A percentile compares a stretch with the other conserved stretches of the same genome.
Conservation (phyloP, 139 green algal species). For the Asterochloris sp. region DNA sequence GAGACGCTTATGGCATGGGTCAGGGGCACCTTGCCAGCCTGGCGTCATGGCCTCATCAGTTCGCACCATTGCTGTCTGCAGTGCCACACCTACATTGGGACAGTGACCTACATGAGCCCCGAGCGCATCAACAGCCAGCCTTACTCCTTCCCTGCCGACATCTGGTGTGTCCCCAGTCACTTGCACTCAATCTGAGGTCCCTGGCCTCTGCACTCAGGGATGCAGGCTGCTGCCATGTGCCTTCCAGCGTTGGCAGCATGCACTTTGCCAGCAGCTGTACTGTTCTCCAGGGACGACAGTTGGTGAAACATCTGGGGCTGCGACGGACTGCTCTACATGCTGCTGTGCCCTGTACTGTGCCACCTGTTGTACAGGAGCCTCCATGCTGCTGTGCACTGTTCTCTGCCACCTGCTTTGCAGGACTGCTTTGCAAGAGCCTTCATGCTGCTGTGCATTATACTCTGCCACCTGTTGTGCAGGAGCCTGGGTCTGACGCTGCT, state of each 20-base stretch:
- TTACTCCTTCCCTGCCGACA: slow-evolving; percentile 81
- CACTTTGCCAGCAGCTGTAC: background rate
- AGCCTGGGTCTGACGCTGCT: slow-evolving; percentile 83
- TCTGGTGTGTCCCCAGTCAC: slow-evolving; percentile 56
- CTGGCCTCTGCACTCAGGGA: background rate
- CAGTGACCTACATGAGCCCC: slow-evolving; percentile 97
- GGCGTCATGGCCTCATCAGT: background rate
- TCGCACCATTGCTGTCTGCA: slow-evolving; percentile 18
- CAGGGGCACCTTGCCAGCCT: too few species aligned
- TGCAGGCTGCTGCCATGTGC: background rate
- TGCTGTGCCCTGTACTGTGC: background rate
- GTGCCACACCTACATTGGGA: slow-evolving; percentile 88
- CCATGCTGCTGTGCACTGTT: background rate
- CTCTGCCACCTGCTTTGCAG: slow-evolving; percentile 15
- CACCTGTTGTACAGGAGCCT: background rate
- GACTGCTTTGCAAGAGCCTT: slow-evolving; percentile 16
- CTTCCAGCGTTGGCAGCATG: background rate
- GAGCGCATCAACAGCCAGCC: slow-evolving; percentile 86
- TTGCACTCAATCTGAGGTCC: background rate
- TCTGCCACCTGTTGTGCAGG: slow-evolving; percentile 25
- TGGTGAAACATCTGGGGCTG: background rate
- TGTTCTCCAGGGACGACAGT: background rate
- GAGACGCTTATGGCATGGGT: too few species aligned
- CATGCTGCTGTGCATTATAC: background rate
- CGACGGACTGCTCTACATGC: too few species aligned